Base-by-base conservation (phyloP, 768 basidiomycete genomes). In the Mycena kentingensis region DNA sequence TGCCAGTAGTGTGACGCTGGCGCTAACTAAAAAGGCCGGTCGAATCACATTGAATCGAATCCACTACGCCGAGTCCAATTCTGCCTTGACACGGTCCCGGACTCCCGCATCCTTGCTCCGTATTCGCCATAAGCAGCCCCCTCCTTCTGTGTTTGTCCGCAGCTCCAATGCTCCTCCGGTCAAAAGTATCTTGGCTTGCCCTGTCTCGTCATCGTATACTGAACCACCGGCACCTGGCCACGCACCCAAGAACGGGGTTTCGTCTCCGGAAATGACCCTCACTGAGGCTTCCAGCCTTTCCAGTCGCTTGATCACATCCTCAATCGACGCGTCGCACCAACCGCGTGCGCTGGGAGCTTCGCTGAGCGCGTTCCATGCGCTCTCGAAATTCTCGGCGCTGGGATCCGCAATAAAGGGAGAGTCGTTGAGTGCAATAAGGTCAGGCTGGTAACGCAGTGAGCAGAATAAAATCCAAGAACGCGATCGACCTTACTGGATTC, bases 371-470 rank as follows among this genome's bases (percentile, higher is more conserved):
- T 82, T 74, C 90, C 90, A 93, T 2, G 71, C 63, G 15, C 49
- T 65, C 58, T 79, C 76, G 61, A 91, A 88, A 49, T 80, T 76
- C n/a, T 61, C 56, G 28, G 60, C 60, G 49, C 36, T 43, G 54
- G 74, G 73, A 53, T 85, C 84, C 7, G 74, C 64, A 36, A 81
- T 70, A 69, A 85, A 85, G 3, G 88, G 86, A 2, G 85, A 82
- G 65, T 92, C 88, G 32, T 60, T 60, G 42, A 93, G 78, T 8
- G 82, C 73, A 55, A 92, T 90, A 41, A 92, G 78, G 69, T 91
- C 87, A 38, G 26, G 32, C 27, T 25, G 36, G 16, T 31, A 31
- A 34, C 11, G n/a, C 24, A 13, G 31, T 26, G 25, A 15, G 31
- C 15, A 5, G 25, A 16, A n/a, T 13, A 19, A 39, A 32, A 2